phyloP scores from a whole-genome alignment of 352 stramenopile genomes.

The Pythium periplocum region DNA sequence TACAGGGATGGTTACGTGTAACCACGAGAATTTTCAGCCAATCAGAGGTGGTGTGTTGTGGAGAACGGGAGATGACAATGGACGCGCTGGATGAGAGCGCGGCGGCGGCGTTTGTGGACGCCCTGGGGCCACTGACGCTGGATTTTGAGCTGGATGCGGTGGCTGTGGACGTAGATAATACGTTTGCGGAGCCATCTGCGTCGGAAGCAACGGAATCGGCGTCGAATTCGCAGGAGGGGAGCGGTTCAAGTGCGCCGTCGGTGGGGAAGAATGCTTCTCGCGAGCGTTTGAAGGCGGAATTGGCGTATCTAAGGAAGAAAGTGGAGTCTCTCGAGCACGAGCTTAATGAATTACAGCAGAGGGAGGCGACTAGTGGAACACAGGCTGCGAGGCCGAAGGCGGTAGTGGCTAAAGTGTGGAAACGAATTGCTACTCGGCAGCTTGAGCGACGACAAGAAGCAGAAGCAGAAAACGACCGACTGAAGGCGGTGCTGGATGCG shows the following conservation, averaged over 20 bases:
- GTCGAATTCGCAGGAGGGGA: too few relatives aligned
- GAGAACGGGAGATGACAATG: too few relatives aligned
- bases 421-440: constrained; percentile 46
- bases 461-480: constrained; percentile 37
- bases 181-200: too few relatives aligned
- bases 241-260: too few relatives aligned
- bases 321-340: constrained; percentile 41
- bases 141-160: constrained; percentile 3
- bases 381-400: constrained; percentile 12
- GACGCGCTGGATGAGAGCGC: constrained; percentile 4
- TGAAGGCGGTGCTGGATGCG: constrained; percentile 32
- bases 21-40: too few relatives aligned
- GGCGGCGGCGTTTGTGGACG: constrained; percentile 14
- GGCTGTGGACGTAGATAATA: too few relatives aligned
- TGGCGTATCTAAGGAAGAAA: constrained; percentile 34
- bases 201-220: too few relatives aligned
- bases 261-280: constrained; percentile 30
- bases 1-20: too few relatives aligned
- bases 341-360: constrained; percentile 22
- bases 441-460: constrained; percentile 23
- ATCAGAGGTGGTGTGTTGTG: too few relatives aligned
- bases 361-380: constrained; percentile 14
- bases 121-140: constrained; percentile 12
- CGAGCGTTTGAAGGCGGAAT: constrained; percentile 42
- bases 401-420: constrained; percentile 30